A percentile compares a stretch with the other conserved stretches of the same genome.
Evolutionary conservation across 2,329 filamentous ascomycete genomes (phyloP).

Genomic region (Daldinia sp.): DNA sequence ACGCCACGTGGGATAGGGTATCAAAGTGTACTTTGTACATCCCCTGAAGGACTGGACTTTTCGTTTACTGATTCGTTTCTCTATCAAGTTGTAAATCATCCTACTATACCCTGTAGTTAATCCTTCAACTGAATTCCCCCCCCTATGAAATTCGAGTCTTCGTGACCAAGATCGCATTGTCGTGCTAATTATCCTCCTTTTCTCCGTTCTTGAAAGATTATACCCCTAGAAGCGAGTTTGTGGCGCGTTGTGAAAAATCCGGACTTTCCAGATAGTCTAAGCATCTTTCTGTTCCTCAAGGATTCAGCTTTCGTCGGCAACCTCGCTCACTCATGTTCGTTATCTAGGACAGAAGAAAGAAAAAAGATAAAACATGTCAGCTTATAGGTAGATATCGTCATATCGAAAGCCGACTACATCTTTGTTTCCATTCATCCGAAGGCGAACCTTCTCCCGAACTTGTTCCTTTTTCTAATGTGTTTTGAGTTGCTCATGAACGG

Average conservation of each 20-base stretch:
- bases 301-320: not conserved
- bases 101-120: not conserved
- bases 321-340: not conserved
- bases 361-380: slow-evolving; percentile 11
- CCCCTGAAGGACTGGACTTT: not conserved
- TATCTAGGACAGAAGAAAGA: not conserved
- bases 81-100: not conserved
- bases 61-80: not conserved
- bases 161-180: not conserved
- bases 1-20: slow-evolving; percentile 34
- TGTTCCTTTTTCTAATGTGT: slow-evolving; percentile 16
- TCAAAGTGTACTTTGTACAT: not conserved
- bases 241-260: slow-evolving; percentile 1
- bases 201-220: slow-evolving; percentile 17
- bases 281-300: slow-evolving; percentile 1
- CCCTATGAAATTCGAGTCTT: not conserved
- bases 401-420: slow-evolving; percentile 14
- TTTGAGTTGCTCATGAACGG: slow-evolving; percentile 2
- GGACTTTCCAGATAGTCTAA: slow-evolving; percentile 3
- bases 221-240: slow-evolving; percentile 13
- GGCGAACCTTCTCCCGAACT: slow-evolving; percentile 14
- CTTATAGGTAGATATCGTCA: slow-evolving; percentile 13
- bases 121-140: not conserved
- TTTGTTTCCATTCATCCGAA: slow-evolving; percentile 25
- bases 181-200: not conserved